Percentiles rank a stretch among this genome's conserved stretches.
phyloP scores from a whole-genome alignment of 208 protist species.

The Leishmania major region DNA sequence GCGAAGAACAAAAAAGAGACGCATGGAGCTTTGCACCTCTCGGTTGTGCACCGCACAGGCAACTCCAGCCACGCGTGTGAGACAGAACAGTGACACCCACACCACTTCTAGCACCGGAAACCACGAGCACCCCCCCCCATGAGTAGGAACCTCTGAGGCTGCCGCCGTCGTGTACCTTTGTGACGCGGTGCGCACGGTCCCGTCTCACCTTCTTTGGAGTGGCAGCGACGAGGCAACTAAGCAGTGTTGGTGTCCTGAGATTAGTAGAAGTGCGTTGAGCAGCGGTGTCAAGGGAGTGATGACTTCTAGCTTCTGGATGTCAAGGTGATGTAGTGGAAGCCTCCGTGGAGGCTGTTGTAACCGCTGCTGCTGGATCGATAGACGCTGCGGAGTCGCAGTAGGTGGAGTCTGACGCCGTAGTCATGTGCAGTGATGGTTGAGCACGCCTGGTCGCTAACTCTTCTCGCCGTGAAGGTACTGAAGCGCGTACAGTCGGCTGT shows the following conservation, averaged over 20 bases:
- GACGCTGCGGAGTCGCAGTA: background rate
- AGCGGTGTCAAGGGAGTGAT: background rate
- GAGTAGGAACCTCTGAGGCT: background rate
- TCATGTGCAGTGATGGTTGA: background rate
- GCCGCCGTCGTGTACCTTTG: background rate
- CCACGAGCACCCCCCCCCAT: background rate
- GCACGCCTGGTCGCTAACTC: background rate
- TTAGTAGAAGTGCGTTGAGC: background rate
- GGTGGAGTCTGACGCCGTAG: background rate
- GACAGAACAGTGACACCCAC: background rate
- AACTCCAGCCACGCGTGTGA: background rate
- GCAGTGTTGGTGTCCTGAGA: background rate
- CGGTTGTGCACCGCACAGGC: background rate
- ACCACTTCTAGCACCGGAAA: background rate
- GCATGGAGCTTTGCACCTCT: background rate
- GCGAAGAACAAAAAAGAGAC: background rate
- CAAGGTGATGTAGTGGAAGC: background rate
- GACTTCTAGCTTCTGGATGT: background rate
- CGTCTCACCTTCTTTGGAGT: background rate
- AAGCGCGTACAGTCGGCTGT: background rate
- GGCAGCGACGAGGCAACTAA: background rate
- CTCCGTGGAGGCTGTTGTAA: background rate
- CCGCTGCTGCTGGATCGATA: background rate
- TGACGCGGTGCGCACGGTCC: background rate
- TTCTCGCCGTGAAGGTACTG: background rate